Evolutionary conservation across 176 grass and related monocot species (phyloP).

Genomic region (Avena atlantica): DNA sequence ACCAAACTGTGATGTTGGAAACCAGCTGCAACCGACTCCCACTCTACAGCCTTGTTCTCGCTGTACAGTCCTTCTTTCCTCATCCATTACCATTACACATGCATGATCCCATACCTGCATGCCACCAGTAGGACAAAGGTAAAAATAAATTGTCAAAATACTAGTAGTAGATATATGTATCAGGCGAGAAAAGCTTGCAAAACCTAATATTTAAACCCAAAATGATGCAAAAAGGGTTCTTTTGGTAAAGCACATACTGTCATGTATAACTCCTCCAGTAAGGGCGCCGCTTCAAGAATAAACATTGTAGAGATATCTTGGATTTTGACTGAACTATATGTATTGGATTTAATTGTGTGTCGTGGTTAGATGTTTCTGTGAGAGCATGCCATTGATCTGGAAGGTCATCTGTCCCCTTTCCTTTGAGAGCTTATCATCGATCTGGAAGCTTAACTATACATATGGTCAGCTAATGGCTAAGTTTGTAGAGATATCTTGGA

Average conservation of each 20-base stretch:
- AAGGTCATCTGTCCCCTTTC: too few relatives aligned
- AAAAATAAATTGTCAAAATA: neutral
- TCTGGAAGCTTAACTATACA: too few relatives aligned
- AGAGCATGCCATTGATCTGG: too few relatives aligned
- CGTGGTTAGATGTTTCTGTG: too few relatives aligned
- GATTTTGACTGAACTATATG: too few relatives aligned
- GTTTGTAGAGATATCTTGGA: too few relatives aligned
- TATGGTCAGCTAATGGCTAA: too few relatives aligned
- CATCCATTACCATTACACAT: neutral
- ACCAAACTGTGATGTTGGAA: neutral
- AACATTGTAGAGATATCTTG: too few relatives aligned
- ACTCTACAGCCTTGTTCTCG: neutral
- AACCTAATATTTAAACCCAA: neutral
- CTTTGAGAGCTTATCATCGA: too few relatives aligned
- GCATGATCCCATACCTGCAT: neutral
- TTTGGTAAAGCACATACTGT: neutral
- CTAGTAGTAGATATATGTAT: neutral
- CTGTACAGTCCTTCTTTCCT: neutral
- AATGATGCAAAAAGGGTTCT: neutral
- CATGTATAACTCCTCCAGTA: neutral
- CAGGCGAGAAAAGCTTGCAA: neutral
- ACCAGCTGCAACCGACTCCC: neutral
- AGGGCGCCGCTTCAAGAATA: neutral
- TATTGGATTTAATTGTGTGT: too few relatives aligned
- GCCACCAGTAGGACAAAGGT: neutral